Percentiles rank a stretch among this genome's conserved stretches.
phyloP scores from a whole-genome alignment of 345 rosid genomes.

The Citrus medica region DNA sequence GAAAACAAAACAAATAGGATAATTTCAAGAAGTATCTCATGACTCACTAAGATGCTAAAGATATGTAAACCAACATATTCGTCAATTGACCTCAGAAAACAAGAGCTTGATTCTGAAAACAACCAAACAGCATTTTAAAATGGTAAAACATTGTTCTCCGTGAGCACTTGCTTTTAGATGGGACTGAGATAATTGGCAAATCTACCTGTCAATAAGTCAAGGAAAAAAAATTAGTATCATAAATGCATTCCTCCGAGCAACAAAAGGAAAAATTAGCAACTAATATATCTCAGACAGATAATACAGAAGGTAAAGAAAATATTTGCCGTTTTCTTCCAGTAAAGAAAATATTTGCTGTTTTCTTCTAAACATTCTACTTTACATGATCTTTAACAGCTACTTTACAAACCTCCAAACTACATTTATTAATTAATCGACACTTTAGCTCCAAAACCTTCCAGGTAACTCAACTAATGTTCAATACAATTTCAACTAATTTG shows the following conservation, averaged over 20 bases:
- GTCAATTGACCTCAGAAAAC: constrained; percentile 18
- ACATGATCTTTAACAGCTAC: background rate
- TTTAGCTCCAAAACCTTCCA: background rate
- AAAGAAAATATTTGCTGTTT: background rate
- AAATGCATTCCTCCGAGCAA: background rate
- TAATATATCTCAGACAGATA: background rate
- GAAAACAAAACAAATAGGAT: constrained; percentile 6
- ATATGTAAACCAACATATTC: constrained; percentile 6
- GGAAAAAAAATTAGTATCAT: background rate
- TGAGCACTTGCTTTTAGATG: constrained; percentile 39
- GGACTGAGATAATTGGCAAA: constrained; percentile 83
- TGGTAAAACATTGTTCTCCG: constrained; percentile 7
- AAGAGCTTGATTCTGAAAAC: constrained; percentile 14
- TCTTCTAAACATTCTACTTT: background rate
- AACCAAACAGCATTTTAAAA: constrained; percentile 7
- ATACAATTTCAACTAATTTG: background rate
- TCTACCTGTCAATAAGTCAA: constrained; percentile 48
- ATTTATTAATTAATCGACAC: background rate
- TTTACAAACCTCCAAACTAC: background rate
- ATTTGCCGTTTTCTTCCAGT: background rate
- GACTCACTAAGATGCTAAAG: constrained; percentile 2
- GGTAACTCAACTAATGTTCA: background rate
- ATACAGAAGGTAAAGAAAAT: background rate
- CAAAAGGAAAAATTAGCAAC: background rate
- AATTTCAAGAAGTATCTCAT: constrained; percentile 1